Conservation (phyloP, 2,329 filamentous ascomycete species). For the Colletotrichum endophyticum region DNA sequence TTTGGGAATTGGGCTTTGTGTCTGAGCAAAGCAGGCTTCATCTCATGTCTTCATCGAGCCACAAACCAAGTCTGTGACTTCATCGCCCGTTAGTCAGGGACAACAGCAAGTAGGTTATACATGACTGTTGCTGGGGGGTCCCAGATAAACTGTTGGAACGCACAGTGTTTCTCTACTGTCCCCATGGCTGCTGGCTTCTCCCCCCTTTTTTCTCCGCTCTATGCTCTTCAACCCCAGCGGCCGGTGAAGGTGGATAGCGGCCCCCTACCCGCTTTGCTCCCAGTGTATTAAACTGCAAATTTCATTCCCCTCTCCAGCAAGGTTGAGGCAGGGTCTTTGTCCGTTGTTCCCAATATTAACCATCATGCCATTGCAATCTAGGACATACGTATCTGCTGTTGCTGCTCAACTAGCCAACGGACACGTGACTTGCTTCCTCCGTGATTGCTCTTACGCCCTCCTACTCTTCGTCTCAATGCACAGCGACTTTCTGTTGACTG, state of each 20-base stretch:
- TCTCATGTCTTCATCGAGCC: neutral
- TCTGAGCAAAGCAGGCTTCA: neutral
- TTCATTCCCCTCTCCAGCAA: neutral
- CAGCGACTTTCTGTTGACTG: neutral
- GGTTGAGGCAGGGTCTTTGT: neutral
- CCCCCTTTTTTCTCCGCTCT: neutral
- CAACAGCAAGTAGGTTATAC: neutral
- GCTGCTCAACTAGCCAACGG: neutral
- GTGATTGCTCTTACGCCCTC: neutral
- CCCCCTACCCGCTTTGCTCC: neutral
- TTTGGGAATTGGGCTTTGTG: neutral
- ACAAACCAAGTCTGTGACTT: neutral
- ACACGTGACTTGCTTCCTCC: neutral
- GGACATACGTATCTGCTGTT: neutral
- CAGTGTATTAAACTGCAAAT: neutral
- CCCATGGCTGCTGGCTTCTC: neutral
- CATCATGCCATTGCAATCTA: neutral
- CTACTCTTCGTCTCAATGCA: no score
- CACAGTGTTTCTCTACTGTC: neutral
- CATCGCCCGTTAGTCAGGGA: neutral
- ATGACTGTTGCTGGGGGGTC: neutral
- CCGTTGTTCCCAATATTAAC: neutral
- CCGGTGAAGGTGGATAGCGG: neutral
- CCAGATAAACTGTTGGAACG: neutral
- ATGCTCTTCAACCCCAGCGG: neutral